phyloP scores from a whole-genome alignment of 305 asterid genomes.

The Fraxinus floribunda region DNA sequence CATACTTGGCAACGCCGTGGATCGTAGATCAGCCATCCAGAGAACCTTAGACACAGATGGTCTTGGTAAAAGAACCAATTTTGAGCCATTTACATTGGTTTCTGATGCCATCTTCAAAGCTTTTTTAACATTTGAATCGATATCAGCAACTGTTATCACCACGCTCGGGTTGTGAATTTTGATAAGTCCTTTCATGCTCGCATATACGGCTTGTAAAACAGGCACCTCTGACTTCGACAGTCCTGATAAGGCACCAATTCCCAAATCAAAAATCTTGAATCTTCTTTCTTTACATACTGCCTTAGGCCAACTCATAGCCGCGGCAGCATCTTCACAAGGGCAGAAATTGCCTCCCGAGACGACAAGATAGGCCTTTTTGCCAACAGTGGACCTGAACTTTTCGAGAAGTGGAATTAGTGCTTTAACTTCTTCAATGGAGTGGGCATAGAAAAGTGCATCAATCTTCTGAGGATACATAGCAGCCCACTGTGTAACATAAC shows the following conservation, averaged over 20 bases:
- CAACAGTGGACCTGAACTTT: slow-evolving; percentile 62
- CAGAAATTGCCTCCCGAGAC: slow-evolving; percentile 79
- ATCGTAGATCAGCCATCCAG: slow-evolving; percentile 92
- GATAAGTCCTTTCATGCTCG: slow-evolving; percentile 86
- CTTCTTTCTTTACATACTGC: slow-evolving; percentile 68
- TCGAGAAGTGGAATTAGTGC: slow-evolving; percentile 72
- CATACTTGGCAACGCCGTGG: slow-evolving; percentile 84
- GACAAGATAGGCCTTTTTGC: slow-evolving; percentile 79
- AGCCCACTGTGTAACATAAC: slow-evolving; percentile 91
- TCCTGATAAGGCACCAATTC: slow-evolving; percentile 63
- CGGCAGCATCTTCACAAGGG: slow-evolving; percentile 77
- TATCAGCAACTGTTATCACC: slow-evolving; percentile 56
- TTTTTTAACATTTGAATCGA: slow-evolving; percentile 59
- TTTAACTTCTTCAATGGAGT: slow-evolving; percentile 62
- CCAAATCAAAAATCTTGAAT: slow-evolving; percentile 87
- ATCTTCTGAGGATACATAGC: slow-evolving; percentile 82
- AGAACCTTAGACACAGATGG: slow-evolving; percentile 61
- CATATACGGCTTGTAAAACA: slow-evolving; percentile 66
- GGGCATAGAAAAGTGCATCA: slow-evolving; percentile 87
- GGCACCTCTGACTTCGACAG: slow-evolving; percentile 73
- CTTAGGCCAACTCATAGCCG: slow-evolving; percentile 69
- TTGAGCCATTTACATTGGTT: slow-evolving; percentile 32
- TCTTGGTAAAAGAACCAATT: slow-evolving; percentile 63
- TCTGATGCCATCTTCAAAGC: slow-evolving; percentile 79
- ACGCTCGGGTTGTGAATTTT: slow-evolving; percentile 83